Evolutionary conservation across 352 stramenopile species (phyloP).

Genomic region (Phytophthora sojae): DNA sequence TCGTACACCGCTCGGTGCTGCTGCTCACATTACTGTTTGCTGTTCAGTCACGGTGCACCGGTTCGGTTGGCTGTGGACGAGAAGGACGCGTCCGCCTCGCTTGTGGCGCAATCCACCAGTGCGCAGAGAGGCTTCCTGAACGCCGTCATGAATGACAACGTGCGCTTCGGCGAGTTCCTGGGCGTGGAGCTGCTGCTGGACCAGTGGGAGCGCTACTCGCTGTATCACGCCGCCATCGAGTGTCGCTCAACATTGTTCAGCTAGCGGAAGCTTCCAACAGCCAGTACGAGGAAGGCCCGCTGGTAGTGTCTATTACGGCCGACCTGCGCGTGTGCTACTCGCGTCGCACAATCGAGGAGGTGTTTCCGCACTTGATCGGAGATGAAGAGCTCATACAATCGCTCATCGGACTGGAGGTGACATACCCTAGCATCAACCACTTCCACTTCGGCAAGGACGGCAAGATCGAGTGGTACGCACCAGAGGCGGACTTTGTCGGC

Average conservation of each 20-base stretch:
- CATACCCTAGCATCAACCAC: slow-evolving; percentile 54
- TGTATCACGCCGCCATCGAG: slow-evolving; percentile 50
- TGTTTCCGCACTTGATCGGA: slow-evolving; percentile 55
- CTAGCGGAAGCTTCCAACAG: slow-evolving; percentile 33
- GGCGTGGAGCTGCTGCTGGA: slow-evolving; percentile 49
- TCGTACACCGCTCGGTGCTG: slow-evolving; percentile 26
- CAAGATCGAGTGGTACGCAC: slow-evolving; percentile 54
- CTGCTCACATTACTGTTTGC: slow-evolving; percentile 54
- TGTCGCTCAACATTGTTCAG: slow-evolving; percentile 50
- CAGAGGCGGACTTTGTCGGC: slow-evolving; percentile 48
- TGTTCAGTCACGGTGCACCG: slow-evolving; percentile 58
- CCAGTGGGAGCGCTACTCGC: slow-evolving; percentile 70
- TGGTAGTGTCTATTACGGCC: slow-evolving; percentile 42
- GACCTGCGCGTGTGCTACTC: slow-evolving; percentile 53
- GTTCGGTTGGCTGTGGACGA: slow-evolving; percentile 46
- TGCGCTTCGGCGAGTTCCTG: slow-evolving; percentile 54
- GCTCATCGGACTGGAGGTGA: slow-evolving; percentile 52
- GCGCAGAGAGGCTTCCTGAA: slow-evolving; percentile 47
- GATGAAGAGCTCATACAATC: slow-evolving; percentile 42
- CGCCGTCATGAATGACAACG: slow-evolving; percentile 43
- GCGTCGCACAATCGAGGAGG: slow-evolving; percentile 53
- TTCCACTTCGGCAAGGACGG: slow-evolving; percentile 53
- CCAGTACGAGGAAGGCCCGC: slow-evolving; percentile 30
- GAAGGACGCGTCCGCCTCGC: slow-evolving; percentile 20
- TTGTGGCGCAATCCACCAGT: slow-evolving; percentile 29